Percentiles rank a stretch among this genome's conserved stretches.
Conservation (phyloP, 176 grass and related monocot genomes). For the Raddia guianensis region DNA sequence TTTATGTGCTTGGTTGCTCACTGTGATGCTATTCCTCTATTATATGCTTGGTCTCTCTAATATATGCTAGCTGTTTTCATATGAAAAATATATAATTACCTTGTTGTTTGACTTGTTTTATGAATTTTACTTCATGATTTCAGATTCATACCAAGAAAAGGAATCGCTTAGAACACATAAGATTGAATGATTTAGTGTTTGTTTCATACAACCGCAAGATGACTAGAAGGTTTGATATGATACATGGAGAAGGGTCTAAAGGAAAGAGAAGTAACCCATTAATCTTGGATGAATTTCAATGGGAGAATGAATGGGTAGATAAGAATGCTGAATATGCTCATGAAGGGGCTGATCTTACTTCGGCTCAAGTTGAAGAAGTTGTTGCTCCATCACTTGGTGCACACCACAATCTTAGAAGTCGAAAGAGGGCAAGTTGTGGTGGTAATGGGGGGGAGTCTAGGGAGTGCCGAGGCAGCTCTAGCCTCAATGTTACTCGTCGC, state of each 20-base stretch:
- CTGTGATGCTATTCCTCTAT: no score
- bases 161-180: background rate
- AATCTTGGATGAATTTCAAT: background rate
- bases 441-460: no score
- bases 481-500: no score
- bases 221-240: background rate
- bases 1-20: no score
- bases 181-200: background rate
- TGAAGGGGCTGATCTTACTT: background rate
- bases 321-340: background rate
- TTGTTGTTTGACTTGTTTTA: background rate
- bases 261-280: background rate
- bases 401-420: background rate
- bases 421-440: no score
- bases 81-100: no score
- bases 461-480: no score
- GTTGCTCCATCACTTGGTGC: background rate
- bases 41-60: no score
- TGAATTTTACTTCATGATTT: background rate
- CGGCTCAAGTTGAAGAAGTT: background rate
- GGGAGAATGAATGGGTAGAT: slow-evolving; percentile 24
- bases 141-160: slow-evolving; percentile 9
- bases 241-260: background rate
- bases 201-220: background rate
- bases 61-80: no score